These are phyloP conservation scores for Dendrobium huoshanense DNA, from an alignment of 106 monocot genomes.

Conservation along the genomic window DNA sequence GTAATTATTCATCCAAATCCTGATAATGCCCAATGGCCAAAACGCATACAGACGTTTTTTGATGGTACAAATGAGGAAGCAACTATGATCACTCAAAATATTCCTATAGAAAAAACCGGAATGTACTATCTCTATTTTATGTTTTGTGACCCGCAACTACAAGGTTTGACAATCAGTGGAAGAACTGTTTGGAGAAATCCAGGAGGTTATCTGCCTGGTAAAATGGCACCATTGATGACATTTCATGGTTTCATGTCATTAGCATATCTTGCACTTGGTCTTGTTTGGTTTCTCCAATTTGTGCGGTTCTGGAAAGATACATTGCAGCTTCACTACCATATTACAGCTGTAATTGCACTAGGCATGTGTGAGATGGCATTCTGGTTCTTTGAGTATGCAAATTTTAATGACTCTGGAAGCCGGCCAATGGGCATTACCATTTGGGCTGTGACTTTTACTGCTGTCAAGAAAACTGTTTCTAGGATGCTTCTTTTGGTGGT, in stretches of 20 bases:
- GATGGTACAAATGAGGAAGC: constrained; percentile 59
- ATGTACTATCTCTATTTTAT: constrained; percentile 99
- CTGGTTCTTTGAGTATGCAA: constrained; percentile 97
- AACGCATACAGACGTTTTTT: constrained; percentile 88
- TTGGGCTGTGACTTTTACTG: constrained; percentile 92
- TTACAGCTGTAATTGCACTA: constrained; percentile 83
- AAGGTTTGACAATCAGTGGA: constrained; percentile 62
- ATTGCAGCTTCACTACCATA: constrained; percentile 85
- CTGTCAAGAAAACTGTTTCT: constrained; percentile 91
- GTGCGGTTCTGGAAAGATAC: constrained; percentile 81
- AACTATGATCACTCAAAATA: constrained; percentile 45
- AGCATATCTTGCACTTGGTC: constrained; percentile 87
- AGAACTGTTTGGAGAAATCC: constrained; percentile 97
- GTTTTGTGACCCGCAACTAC: constrained; percentile 85
- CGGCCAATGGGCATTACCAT: constrained; percentile 89
- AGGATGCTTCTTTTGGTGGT: constrained; percentile 90
- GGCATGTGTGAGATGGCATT: constrained; percentile 99
- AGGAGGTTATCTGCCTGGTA: constrained; percentile 86
- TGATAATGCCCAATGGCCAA: constrained; percentile 68
- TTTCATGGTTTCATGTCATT: constrained; percentile 92
- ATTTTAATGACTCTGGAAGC: constrained; percentile 85
- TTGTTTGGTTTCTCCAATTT: constrained; percentile 89
- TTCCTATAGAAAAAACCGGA: constrained; percentile 65
- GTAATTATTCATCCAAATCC: constrained; percentile 76
- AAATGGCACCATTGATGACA: constrained; percentile 90